Evolutionary conservation across 768 basidiomycete genomes (phyloP), one percentile per base, ranked within the genome.

Genomic region (Rossbeevera mucosa): DNA sequence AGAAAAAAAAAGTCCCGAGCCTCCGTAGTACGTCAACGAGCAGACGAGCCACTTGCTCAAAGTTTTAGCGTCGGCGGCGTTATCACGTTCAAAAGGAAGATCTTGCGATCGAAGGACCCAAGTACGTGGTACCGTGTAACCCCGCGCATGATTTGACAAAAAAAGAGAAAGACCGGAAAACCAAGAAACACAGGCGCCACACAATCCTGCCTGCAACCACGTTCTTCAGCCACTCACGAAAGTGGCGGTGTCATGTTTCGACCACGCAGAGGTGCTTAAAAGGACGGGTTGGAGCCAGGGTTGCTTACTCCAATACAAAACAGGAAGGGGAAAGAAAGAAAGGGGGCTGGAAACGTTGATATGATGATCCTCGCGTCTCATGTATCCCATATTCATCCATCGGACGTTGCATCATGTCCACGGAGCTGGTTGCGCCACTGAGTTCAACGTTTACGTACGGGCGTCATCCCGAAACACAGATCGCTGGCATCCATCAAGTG

Each of bases 121-220:
- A 50, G 42, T 48, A 38, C 36, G 1, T 38, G 18, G 36, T 38
- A 38, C 36, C 36, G 36, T 20, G 36, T 20, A 38, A 38, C 36
- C 36, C 36, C 36, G 36, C 36, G 36, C 36, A 38, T 11, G n/a
- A 7, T n/a, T 38, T 11, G 18, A 38, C 36, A 18, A 20, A 38
- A 38, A 38, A 38, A 38, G 36, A 38, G 36, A 20, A 38, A 38
- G 36, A 5, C 36, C 18, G n/a, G 11, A 36, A 36, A 33, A 5
- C 28, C 28, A 46, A 59, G 44, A 44, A 41, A 52, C 48, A 51
- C 49, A 36, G 44, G 28, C 56, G 54, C 64, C 60, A 62, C 64
- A 44, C 44, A 38, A 14, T 50, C 62, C 63, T 52, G 50, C 55
- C 51, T n/a, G 38, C 31, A 58, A 57, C 51, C 65, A 62, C 64